Evolutionary conservation across 176 grass and related monocot genomes (phyloP).

Genomic region (Microstegium vimineum): DNA sequence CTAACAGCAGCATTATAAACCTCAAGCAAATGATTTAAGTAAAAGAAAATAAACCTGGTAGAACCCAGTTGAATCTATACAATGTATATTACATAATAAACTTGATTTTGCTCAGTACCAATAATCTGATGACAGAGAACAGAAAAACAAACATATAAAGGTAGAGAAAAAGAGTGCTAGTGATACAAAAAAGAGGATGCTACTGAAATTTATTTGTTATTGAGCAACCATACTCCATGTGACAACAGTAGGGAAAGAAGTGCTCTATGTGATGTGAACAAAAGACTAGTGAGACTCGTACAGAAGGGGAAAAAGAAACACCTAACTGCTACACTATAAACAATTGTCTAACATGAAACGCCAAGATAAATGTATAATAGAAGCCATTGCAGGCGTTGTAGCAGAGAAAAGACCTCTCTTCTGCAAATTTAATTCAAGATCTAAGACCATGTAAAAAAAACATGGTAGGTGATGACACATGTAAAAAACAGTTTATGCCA

Average conservation of each 20-base stretch:
- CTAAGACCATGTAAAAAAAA: background rate
- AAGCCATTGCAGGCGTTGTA: background rate
- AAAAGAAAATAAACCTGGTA: conserved; percentile 10
- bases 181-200: background rate
- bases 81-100: background rate
- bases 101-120: background rate
- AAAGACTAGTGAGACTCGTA: background rate
- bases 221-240: background rate
- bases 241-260: background rate
- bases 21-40: conserved; percentile 3
- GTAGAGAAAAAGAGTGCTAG: background rate
- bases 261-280: background rate
- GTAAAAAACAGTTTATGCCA: too few species aligned
- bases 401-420: conserved; percentile 2
- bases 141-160: background rate
- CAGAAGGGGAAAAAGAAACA: conserved; percentile 4
- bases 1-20: background rate
- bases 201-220: background rate
- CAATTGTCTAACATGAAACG: background rate
- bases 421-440: background rate
- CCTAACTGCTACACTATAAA: background rate
- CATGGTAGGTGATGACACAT: background rate
- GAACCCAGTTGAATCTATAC: background rate
- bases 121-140: conserved; percentile 17
- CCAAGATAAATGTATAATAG: background rate